These are phyloP conservation scores for Phylloporus scabripes DNA, from an alignment of 768 basidiomycete genomes.

Conservation along the genomic window DNA sequence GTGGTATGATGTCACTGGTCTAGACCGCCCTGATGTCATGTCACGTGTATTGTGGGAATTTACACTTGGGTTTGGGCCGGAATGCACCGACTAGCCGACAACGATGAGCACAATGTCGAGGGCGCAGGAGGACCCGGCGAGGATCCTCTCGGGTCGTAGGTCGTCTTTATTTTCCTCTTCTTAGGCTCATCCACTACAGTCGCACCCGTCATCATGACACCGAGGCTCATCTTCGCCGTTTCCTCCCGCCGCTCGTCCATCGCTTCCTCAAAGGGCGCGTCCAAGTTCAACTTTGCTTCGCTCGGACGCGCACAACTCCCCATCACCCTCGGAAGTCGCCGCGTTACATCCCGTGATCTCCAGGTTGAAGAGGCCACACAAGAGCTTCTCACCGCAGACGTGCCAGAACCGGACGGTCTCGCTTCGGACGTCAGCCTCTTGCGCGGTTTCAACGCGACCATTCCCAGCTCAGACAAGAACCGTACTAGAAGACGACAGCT, in stretches of 20 bases:
- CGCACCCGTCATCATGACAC: constrained; percentile 88
- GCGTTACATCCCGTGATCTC: constrained; percentile 78
- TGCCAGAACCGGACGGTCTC: constrained; percentile 69
- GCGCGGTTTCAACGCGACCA: constrained; percentile 91
- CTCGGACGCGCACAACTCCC: constrained; percentile 75
- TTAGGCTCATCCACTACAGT: constrained; percentile 39
- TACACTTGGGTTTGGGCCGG: background rate
- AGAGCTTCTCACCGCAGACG: constrained; percentile 62
- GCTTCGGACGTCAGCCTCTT: constrained; percentile 75
- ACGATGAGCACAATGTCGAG: constrained; percentile 51
- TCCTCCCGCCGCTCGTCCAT: constrained; percentile 41
- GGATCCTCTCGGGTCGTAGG: constrained; percentile 73
- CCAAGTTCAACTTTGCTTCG: constrained; percentile 65
- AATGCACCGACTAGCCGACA: background rate
- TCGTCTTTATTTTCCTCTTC: background rate
- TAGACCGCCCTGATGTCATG: constrained; percentile 23
- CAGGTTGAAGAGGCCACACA: constrained; percentile 79
- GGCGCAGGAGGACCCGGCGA: constrained; percentile 60
- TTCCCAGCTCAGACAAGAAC: constrained; percentile 81
- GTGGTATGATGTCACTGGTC: constrained; percentile 31
- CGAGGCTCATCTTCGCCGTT: constrained; percentile 70
- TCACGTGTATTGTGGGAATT: constrained; percentile 20
- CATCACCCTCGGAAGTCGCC: constrained; percentile 55
- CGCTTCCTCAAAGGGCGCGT: constrained; percentile 27
- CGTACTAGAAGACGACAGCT: constrained; percentile 72